Evolutionary conservation across 2,329 filamentous ascomycete genomes (phyloP).

Genomic region (Pseudogymnoascus sp.): DNA sequence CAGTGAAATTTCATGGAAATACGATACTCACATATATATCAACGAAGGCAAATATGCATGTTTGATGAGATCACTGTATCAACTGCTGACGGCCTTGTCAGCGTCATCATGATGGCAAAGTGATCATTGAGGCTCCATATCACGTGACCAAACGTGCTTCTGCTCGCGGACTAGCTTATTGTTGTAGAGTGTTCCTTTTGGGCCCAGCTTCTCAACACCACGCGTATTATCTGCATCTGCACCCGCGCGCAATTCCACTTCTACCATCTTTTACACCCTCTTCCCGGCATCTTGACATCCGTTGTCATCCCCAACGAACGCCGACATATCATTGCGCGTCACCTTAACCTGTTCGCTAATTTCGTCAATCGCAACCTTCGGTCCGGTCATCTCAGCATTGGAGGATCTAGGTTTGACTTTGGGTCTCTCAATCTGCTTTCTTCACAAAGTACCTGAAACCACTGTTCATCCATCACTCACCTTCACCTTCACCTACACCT

Average conservation of each 20-base stretch:
- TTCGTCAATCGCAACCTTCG: background rate
- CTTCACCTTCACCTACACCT: constrained; percentile 26
- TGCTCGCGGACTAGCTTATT: background rate
- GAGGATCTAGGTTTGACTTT: constrained; percentile 30
- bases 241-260: background rate
- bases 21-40: background rate
- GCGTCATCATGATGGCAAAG: background rate
- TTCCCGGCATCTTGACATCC: background rate
- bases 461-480: constrained; percentile 27
- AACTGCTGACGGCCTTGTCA: background rate
- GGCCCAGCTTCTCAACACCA: background rate
- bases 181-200: background rate
- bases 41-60: background rate
- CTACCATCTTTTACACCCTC: background rate
- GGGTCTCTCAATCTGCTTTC: constrained; percentile 31
- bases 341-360: background rate
- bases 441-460: constrained; percentile 22
- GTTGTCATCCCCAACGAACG: background rate
- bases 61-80: background rate
- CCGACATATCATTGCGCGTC: background rate
- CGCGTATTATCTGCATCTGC: constrained; percentile 5
- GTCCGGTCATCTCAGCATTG: constrained; percentile 16
- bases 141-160: background rate
- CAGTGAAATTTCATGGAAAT: background rate
- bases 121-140: background rate